These are phyloP conservation scores for Mimosa pudica DNA, from an alignment of 306 rosid genomes.

Conservation along the genomic window DNA sequence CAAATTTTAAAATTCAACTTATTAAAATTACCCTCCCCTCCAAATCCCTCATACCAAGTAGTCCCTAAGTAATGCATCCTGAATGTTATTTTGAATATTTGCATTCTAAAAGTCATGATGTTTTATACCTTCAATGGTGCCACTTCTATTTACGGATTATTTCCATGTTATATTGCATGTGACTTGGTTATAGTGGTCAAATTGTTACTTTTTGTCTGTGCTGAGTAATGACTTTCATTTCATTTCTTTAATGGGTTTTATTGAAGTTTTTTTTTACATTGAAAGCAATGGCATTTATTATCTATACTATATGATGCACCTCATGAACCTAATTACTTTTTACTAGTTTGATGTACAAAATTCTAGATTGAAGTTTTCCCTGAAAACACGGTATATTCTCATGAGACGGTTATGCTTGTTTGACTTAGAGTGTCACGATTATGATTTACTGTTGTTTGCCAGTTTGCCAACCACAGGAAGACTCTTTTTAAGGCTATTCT, in stretches of 20 bases:
- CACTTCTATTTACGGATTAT: neutral
- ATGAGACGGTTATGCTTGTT: neutral
- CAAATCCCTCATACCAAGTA: no score
- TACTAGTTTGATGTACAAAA: no score
- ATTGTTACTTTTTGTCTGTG: constrained; percentile 1
- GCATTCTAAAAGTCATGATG: constrained; percentile 4
- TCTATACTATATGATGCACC: no score
- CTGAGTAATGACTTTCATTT: constrained; percentile 7
- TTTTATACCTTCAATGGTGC: neutral
- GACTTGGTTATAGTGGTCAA: constrained; percentile 7
- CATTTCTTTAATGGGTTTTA: constrained; percentile 21
- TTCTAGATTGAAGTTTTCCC: neutral
- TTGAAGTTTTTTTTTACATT: neutral
- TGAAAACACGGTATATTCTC: neutral
- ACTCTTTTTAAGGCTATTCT: neutral
- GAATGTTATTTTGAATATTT: no score
- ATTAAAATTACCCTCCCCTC: no score
- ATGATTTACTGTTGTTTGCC: neutral
- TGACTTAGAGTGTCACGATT: neutral
- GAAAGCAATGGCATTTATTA: no score
- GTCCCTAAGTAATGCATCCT: neutral
- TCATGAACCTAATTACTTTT: no score
- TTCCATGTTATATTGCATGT: constrained; percentile 7
- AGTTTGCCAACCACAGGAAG: neutral
- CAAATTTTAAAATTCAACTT: no score